Evolutionary conservation across 192 early-diverging fungal species (phyloP).

Genomic region (Physocladia obscura): DNA sequence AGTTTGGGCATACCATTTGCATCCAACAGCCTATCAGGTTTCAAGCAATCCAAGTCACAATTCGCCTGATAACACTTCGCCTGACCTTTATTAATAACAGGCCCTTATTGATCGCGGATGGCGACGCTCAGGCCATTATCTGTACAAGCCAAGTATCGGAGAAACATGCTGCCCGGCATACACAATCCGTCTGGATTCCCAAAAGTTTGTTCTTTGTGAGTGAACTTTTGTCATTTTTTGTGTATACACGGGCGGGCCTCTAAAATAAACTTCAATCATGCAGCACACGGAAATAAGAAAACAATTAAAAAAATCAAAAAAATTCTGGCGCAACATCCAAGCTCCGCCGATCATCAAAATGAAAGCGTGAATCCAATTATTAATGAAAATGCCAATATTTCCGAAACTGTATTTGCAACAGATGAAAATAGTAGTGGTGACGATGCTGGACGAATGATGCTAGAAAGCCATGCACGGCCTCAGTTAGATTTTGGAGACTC

Average conservation of each 20-base stretch:
- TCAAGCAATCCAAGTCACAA: neutral
- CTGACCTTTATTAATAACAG: constrained; percentile 52
- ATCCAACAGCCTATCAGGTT: constrained; percentile 33
- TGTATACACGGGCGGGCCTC: neutral
- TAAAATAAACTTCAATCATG: neutral
- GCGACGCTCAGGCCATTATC: constrained; percentile 70
- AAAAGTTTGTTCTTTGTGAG: constrained; percentile 46
- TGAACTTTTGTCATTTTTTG: neutral
- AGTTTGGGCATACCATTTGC: constrained; percentile 58
- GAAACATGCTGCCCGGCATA: constrained; percentile 74
- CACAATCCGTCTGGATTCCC: constrained; percentile 67
- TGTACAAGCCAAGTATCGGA: constrained; percentile 71
- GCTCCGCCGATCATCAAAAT: neutral
- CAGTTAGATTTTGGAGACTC: neutral
- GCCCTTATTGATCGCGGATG: constrained; percentile 70
- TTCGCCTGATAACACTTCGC: neutral
- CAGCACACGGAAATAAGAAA: constrained; percentile 57
- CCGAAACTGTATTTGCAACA: neutral
- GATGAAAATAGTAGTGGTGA: neutral
- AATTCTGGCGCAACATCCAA: constrained; percentile 44
- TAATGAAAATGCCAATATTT: constrained; percentile 51
- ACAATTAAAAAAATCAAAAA: constrained; percentile 63
- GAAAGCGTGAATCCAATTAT: neutral
- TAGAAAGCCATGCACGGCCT: neutral
- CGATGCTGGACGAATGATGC: neutral